Evolutionary conservation across 2,329 filamentous ascomycete species (phyloP).

Genomic region (Sarocladium brachiariae): DNA sequence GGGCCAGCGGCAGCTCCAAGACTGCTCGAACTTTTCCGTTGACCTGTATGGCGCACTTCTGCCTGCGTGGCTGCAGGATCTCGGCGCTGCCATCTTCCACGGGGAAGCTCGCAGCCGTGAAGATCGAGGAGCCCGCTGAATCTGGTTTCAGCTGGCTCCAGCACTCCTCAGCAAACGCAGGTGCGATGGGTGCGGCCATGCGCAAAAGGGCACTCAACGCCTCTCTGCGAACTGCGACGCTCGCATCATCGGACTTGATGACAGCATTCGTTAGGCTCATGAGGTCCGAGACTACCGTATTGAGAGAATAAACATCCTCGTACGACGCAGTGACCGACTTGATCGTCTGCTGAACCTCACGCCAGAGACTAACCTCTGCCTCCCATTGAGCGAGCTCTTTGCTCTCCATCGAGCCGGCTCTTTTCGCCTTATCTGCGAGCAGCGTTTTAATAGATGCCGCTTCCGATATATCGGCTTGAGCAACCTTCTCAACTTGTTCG

Average conservation of each 20-base stretch:
- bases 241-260: conserved; percentile 34
- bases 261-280: conserved; percentile 73
- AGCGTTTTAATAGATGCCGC: conserved; percentile 23
- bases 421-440: conserved; percentile 28
- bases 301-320: conserved; percentile 66
- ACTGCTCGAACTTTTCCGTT: conserved; percentile 72
- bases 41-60: conserved; percentile 63
- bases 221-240: conserved; percentile 37
- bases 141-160: conserved; percentile 53
- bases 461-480: background rate
- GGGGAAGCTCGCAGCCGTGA: conserved; percentile 52
- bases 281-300: conserved; percentile 76
- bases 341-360: conserved; percentile 61
- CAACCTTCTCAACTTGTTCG: conserved; percentile 39
- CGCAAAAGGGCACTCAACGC: conserved; percentile 54
- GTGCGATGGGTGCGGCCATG: conserved; percentile 73
- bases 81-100: conserved; percentile 41
- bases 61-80: conserved; percentile 41
- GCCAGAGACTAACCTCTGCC: conserved; percentile 49
- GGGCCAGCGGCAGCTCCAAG: conserved; percentile 53
- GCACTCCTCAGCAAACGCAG: conserved; percentile 74
- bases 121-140: conserved; percentile 31
- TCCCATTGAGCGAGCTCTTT: conserved; percentile 34
- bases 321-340: conserved; percentile 61
- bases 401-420: conserved; percentile 23